Evolutionary conservation across 2,329 filamentous ascomycete genomes (phyloP), one percentile per base, ranked within the genome.

Genomic region (Penicillium sp.): DNA sequence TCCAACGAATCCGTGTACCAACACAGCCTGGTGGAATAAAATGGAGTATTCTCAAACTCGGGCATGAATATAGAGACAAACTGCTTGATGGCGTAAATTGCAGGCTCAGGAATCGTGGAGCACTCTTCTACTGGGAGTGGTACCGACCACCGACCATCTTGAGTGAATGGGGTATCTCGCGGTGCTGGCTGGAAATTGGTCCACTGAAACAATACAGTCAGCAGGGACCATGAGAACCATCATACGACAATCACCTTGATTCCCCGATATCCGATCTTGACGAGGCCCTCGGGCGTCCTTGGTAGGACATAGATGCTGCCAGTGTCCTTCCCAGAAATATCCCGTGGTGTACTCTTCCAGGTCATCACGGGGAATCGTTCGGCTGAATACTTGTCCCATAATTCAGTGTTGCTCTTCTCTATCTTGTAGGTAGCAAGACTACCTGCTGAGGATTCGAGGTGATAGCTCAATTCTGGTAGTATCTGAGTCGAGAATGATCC

Each of bases 1-100:
- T 70, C 67, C 16, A 69, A 53, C 1, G 63, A 64, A 44, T 69
- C 67, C 2, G 63, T 70, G 52, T 70, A 69, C 67, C 67, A 70
- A 54, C 67, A 70, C 3, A 67, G 38, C 34, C 63, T 66, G 2
- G 53, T 64, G 4, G 57, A 61, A 36, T 59, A 37, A 40, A 68
- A 66, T 2, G 58, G 57, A 1, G 43, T 42, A 3, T 48, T 33
- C 2, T 50, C 45, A 22, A 68, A 65, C 14, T 67, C 65, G 0
- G 65, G 62, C 6, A 66, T 46, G 22, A 64, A 65, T 5, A 54
- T 51, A 13, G 55, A 56, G 4, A 59, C 56, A 42, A 59, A 59
- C 22, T 59, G 46, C 16, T 53, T 47, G 29, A 66, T 59, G 0
- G 61, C 54, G 29, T 60, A 53, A 2, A 52, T 41, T 3, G 64